Evolutionary conservation across 495 filamentous ascomycete genomes (phyloP), one percentile per base, ranked within the genome.

Genomic region (Hyaloscypha hepaticicola): DNA sequence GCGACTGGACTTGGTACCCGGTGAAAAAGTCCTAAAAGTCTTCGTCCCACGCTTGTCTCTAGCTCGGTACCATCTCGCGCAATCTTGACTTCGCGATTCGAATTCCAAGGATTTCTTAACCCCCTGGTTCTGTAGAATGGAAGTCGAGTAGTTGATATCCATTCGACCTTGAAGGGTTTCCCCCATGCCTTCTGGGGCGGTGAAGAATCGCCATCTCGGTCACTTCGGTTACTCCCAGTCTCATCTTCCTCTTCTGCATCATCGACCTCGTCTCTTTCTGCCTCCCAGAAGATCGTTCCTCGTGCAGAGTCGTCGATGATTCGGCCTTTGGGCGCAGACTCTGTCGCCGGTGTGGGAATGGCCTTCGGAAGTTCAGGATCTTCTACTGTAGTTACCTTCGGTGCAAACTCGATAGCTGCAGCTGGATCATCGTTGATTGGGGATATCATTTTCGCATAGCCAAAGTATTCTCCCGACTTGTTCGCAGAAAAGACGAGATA

Each of bases 241-340:
- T 76, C 76, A 24, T 79, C 77, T 0, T 75, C 70, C 5, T 79
- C 80, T 16, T 82, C 77, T 2, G 52, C 68, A 6, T 81, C 79
- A 9, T 78, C 77, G n/a, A 78, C 77, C 3, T 86, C 87, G 0
- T 78, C 71, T 49, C 69, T 58, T 62, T 93, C 90, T 5, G 90
- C 90, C 72, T 99, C 95, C 95, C 95, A 99, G 70, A 99, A 99
- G 59, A 97, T 96, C 9, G 93, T 96, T 0, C 93, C 95, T 24
- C 95, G 87, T 1, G 88, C 91, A 26, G 92, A 90, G 73, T 99
- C 95, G 72, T 96, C 91, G 61, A 99, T 94, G 70, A 99, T 93
- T 51, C 89, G 86, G 38, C 95, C 95, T 69, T 82, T 89, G 22
- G 92, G 94, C 3, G 91, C 92, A 38, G 81, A 89, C 34, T 89